phyloP scores from a whole-genome alignment of 192 early-diverging fungal genomes.

The Backusella circina region DNA sequence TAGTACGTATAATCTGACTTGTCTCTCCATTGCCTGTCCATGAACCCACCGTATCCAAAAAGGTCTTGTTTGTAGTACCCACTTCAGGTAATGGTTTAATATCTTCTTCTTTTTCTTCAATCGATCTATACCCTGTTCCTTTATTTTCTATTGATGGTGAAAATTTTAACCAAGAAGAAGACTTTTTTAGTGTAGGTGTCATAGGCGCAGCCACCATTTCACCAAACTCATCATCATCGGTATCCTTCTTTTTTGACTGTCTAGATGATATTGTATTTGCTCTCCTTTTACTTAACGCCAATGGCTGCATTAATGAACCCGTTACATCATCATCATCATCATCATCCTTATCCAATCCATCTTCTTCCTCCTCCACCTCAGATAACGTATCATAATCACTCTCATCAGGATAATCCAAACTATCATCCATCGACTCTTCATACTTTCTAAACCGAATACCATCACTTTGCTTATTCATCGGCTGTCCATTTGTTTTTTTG shows the following conservation, averaged over 20 bases:
- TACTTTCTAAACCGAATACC: slow-evolving; percentile 8
- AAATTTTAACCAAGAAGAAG: neutral
- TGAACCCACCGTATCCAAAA: slow-evolving; percentile 14
- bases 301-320: neutral
- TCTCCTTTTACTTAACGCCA: neutral
- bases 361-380: no score
- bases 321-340: neutral
- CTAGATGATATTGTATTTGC: neutral
- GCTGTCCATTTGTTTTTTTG: neutral
- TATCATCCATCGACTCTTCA: neutral
- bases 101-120: neutral
- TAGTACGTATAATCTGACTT: slow-evolving; percentile 18
- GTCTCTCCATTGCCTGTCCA: slow-evolving; percentile 27
- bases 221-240: slow-evolving; percentile 8
- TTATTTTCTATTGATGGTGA: neutral
- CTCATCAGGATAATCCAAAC: slow-evolving; percentile 8
- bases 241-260: neutral
- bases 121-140: neutral
- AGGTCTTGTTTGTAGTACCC: neutral
- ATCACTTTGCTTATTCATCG: neutral
- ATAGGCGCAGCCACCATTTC: neutral
- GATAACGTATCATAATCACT: neutral
- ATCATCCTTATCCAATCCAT: neutral
- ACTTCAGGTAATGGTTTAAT: neutral
- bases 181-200: neutral